Evolutionary conservation across 2,329 filamentous ascomycete species (phyloP), one percentile per base, ranked within the genome.

Genomic region (Sclerotinia spermophila): DNA sequence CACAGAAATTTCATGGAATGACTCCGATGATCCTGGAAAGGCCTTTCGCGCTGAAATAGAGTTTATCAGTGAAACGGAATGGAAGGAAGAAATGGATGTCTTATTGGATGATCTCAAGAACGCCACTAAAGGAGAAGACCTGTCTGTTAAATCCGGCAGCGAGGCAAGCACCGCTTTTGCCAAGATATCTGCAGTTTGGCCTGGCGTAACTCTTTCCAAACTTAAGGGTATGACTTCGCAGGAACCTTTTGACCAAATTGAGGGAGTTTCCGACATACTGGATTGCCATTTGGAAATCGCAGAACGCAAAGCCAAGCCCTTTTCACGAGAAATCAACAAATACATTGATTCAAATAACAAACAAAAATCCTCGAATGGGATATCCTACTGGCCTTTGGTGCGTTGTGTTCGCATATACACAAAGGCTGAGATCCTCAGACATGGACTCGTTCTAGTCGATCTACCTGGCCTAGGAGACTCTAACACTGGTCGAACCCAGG

Each of bases 341-440:
- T 64, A 69, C 19, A 69, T 64, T 19, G 67, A 69, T 8, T 55
- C 45, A 24, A 69, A 35, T 1, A 69, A 69, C 27, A 64, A 69
- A 1, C 5, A 42, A 19, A 1, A 0, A 1, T 30, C 38, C 0
- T 19, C 42, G 4, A 30, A 27, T 4, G 27, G 15, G 3, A 69
- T 65, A 11, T 51, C 59, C 0, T 65, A 35, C 24, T 65, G 48
- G 67, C 58, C 67, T n/a, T 30, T 65, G 30, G 67, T 69, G 0
- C 67, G 67, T 33, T 69, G 67, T 3, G 59, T 69, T 45, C 59
- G 48, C 0, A 38, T 69, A 0, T 65, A 45, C 35, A 55, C 38
- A 1, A 69, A 65, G 24, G 30, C 67, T 1, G 24, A 69, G 21
- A 33, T 65, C 5, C 17, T 69, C 1, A 21, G 59, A 27, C 35